phyloP scores from a whole-genome alignment of 148 eudicot species.

The Bassia scoparia region DNA sequence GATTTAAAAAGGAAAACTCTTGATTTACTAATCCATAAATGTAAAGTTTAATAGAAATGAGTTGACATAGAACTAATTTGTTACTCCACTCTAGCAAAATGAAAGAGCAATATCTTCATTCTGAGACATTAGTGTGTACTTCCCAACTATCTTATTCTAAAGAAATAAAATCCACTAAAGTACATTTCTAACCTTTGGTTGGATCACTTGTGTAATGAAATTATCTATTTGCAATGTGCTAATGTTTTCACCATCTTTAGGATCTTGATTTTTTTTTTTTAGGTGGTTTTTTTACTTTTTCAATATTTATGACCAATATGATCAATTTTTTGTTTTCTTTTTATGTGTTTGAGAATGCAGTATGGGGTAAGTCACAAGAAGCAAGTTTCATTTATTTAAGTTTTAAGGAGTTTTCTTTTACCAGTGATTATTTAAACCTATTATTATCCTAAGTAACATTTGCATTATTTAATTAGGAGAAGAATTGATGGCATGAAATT shows the following conservation, averaged over 20 bases:
- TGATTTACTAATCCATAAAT: background rate
- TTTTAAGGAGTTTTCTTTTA: no score
- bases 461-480: no score
- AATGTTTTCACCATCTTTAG: background rate
- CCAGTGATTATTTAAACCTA: no score
- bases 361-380: background rate
- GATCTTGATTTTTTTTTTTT: background rate
- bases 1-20: background rate
- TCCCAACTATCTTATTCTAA: background rate
- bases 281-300: background rate
- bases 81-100: conserved; percentile 8
- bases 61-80: conserved; percentile 10
- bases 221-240: conserved; percentile 3
- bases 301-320: background rate
- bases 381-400: background rate
- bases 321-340: background rate
- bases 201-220: background rate
- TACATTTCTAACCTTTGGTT: background rate
- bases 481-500: no score
- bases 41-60: background rate
- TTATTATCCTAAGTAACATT: no score
- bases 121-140: background rate
- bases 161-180: background rate
- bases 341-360: background rate
- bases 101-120: background rate